A percentile compares a stretch with the other conserved stretches of the same genome.
phyloP scores from a whole-genome alignment of 75 land plant species.

The Cupressus sempervirens region DNA sequence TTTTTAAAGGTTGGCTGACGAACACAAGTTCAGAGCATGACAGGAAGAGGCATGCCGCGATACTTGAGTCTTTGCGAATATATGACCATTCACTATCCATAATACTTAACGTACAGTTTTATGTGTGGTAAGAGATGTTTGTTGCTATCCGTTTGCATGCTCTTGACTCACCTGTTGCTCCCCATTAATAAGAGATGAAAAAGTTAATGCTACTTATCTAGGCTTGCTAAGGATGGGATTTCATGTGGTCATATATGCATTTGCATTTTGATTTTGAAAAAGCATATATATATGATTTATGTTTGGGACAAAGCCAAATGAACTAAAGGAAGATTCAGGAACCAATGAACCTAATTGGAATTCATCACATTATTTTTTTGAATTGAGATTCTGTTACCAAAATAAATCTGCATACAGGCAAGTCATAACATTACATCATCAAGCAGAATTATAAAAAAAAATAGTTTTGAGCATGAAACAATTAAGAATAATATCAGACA shows the following conservation, averaged over 20 bases:
- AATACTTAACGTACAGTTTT: conserved; percentile 76
- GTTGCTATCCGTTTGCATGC: not conserved
- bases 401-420: too few relatives aligned
- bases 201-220: not conserved
- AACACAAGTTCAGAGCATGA: conserved; percentile 27
- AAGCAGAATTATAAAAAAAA: too few relatives aligned
- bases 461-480: too few relatives aligned
- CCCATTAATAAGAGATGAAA: not conserved
- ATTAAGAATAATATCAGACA: too few relatives aligned
- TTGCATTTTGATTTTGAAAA: not conserved
- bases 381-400: too few relatives aligned
- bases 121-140: conserved; percentile 51
- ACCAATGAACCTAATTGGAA: too few relatives aligned
- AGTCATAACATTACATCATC: too few relatives aligned
- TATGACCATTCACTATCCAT: conserved; percentile 77
- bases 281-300: too few relatives aligned
- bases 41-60: conserved; percentile 40
- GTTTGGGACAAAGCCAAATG: too few relatives aligned
- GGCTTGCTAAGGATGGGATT: not conserved
- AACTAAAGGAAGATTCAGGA: too few relatives aligned
- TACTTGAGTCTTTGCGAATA: conserved; percentile 43
- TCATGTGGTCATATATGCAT: not conserved
- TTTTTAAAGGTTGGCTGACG: conserved; percentile 72
- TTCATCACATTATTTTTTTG: too few relatives aligned
- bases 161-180: not conserved